Percentiles rank a stretch among this genome's conserved stretches.
Conservation (phyloP, 371 early-diverging fungal genomes). For the Cokeromyces recurvatus region DNA sequence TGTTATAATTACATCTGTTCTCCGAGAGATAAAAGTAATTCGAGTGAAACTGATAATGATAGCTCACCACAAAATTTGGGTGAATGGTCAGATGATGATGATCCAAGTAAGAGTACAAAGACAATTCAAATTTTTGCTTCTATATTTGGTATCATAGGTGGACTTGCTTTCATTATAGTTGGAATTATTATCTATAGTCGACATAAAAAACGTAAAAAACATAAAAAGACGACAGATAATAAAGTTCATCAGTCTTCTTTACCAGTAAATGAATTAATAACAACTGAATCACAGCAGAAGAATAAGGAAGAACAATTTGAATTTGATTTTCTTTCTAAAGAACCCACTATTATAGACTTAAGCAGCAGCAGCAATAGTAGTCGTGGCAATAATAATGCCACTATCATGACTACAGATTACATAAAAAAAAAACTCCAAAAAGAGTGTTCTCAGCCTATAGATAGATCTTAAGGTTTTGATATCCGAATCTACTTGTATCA, state of each 20-base stretch:
- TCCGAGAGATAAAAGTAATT: not conserved
- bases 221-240: not conserved
- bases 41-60: no score
- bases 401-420: no score
- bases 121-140: conserved; percentile 2
- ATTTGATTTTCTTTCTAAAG: conserved; percentile 2
- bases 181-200: not conserved
- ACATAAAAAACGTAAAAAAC: not conserved
- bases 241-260: not conserved
- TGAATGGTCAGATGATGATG: not conserved
- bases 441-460: no score
- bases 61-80: no score
- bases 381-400: no score
- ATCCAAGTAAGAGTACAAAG: not conserved
- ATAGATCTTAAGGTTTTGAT: no score
- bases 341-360: not conserved
- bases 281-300: not conserved
- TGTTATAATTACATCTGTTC: conserved; percentile 1
- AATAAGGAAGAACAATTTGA: conserved; percentile 5
- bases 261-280: not conserved
- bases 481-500: no score
- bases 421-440: no score
- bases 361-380: not conserved
- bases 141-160: conserved; percentile 4
- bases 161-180: not conserved